Evolutionary conservation across 2,329 filamentous ascomycete genomes (phyloP).

Genomic region (Huntiella savannae): DNA sequence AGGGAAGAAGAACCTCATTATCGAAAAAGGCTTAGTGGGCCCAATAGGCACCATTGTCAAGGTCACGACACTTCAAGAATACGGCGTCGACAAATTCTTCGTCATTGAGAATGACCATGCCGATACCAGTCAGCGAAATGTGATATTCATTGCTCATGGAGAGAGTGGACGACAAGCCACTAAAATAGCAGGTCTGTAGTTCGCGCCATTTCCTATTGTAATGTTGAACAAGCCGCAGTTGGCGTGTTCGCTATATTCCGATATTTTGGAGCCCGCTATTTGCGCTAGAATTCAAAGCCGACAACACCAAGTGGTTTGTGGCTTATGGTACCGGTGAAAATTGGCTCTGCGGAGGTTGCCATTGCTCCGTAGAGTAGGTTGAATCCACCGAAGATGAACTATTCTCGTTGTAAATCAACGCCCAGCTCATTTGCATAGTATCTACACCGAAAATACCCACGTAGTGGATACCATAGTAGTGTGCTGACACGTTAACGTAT

Average conservation of each 20-base stretch:
- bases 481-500: slow-evolving; percentile 4
- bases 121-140: slow-evolving; percentile 84
- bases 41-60: slow-evolving; percentile 84
- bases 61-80: slow-evolving; percentile 86
- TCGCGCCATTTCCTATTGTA: background rate
- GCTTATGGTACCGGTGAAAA: background rate
- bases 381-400: background rate
- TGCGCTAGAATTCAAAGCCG: background rate
- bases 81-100: slow-evolving; percentile 95
- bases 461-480: slow-evolving; percentile 4
- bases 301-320: background rate
- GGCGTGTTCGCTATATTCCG: no score
- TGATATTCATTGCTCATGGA: slow-evolving; percentile 80
- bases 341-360: slow-evolving; percentile 1
- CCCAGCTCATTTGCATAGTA: slow-evolving; percentile 2
- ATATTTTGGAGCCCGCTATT: background rate
- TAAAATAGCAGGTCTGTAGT: slow-evolving; percentile 63
- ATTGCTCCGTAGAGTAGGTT: background rate
- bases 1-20: slow-evolving; percentile 94
- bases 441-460: background rate
- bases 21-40: slow-evolving; percentile 78
- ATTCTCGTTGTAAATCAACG: background rate
- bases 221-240: no score
- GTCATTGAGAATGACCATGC: slow-evolving; percentile 90
- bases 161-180: slow-evolving; percentile 74